These are phyloP conservation scores for Sphagnurus paluster DNA, from an alignment of 1,284 basidiomycete genomes.

Conservation along the genomic window DNA sequence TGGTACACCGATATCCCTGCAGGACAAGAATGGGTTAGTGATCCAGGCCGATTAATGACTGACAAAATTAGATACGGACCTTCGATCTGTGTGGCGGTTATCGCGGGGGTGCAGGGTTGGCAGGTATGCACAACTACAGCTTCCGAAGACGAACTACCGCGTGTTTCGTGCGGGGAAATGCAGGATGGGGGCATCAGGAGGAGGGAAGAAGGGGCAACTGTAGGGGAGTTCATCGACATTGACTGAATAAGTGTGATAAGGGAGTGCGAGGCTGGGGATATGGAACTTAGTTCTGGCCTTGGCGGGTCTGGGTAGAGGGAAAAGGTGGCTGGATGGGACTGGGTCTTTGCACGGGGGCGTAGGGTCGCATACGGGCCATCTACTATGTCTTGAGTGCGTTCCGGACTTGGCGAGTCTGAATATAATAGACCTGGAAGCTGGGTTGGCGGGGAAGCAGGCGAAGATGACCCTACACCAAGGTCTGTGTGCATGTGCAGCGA, in stretches of 20 bases:
- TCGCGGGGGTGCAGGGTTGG: conserved; percentile 56
- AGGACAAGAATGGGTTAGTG: too few species aligned
- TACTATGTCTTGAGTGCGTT: conserved; percentile 13
- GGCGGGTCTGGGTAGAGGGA: conserved; percentile 17
- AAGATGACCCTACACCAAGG: conserved; percentile 15
- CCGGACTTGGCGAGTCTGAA: conserved; percentile 22
- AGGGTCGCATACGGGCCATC: conserved; percentile 28
- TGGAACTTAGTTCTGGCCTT: conserved; percentile 17
- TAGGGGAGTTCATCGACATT: conserved; percentile 36
- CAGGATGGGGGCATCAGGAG: conserved; percentile 30
- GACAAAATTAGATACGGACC: conserved; percentile 42
- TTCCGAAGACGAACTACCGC: conserved; percentile 26
- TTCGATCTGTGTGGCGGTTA: conserved; percentile 66
- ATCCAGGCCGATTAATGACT: too few species aligned
- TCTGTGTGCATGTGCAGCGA: conserved; percentile 21
- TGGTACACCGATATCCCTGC: conserved; percentile 72
- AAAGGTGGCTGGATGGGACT: conserved; percentile 25
- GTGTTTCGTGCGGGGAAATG: conserved; percentile 38
- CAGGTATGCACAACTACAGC: conserved; percentile 57
- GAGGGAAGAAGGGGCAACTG: conserved; percentile 26
- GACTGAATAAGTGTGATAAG: conserved; percentile 36
- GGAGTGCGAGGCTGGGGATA: conserved; percentile 26
- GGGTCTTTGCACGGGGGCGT: conserved; percentile 35
- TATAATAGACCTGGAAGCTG: conserved; percentile 27
- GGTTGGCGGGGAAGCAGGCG: conserved; percentile 26